phyloP scores from a whole-genome alignment of 495 filamentous ascomycete genomes.

The Lepraria neglecta region DNA sequence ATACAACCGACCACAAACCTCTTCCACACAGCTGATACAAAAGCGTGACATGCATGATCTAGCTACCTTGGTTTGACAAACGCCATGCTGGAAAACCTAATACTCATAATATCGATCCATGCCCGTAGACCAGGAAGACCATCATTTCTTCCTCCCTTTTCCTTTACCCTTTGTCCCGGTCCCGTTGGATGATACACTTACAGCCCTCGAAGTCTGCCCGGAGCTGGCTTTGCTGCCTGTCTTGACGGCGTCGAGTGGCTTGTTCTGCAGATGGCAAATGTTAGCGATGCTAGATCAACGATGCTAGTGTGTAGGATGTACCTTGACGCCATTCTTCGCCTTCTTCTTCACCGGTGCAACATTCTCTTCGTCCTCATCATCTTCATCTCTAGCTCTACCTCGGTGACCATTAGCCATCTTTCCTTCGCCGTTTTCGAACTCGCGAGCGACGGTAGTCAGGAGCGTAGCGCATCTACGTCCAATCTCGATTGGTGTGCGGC shows the following conservation, averaged over 20 bases:
- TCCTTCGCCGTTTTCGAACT: conserved; percentile 69
- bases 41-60: not conserved
- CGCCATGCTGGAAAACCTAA: not conserved
- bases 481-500: conserved; percentile 87
- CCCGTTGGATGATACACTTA: conserved; percentile 50
- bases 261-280: conserved; percentile 42
- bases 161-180: conserved; percentile 43
- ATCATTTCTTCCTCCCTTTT: conserved; percentile 40
- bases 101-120: not conserved
- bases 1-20: not conserved
- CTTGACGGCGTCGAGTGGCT: conserved; percentile 55
- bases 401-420: conserved; percentile 49
- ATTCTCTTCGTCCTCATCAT: conserved; percentile 77
- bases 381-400: conserved; percentile 63
- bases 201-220: conserved; percentile 49
- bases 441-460: conserved; percentile 84
- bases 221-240: conserved; percentile 48
- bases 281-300: conserved; percentile 11
- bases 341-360: conserved; percentile 87
- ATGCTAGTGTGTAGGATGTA: conserved; percentile 28
- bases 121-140: too few species aligned
- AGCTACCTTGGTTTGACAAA: too few species aligned
- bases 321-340: conserved; percentile 72
- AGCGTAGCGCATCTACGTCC: conserved; percentile 87
- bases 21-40: not conserved